Conservation (phyloP, 1,284 basidiomycete species). For the Phellopilus nigrolimitatus region DNA sequence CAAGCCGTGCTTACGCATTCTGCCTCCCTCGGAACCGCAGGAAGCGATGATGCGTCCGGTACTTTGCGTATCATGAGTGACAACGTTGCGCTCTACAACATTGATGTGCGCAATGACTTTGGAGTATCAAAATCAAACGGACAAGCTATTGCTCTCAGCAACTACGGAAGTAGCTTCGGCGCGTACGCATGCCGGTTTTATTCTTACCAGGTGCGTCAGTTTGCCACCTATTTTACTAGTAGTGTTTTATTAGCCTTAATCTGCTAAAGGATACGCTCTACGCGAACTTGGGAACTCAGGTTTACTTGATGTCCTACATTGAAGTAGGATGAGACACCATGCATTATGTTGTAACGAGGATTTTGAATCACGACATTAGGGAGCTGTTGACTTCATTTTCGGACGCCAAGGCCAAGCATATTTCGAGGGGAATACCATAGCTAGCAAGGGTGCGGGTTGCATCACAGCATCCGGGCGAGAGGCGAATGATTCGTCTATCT, state of each 20-base stretch:
- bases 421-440: slow-evolving; percentile 31
- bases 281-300: slow-evolving; percentile 30
- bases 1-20: slow-evolving; percentile 26
- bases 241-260: slow-evolving; percentile 6
- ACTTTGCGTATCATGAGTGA: slow-evolving; percentile 30
- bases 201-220: slow-evolving; percentile 21
- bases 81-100: slow-evolving; percentile 30
- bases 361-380: slow-evolving; percentile 15
- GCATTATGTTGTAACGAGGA: neutral
- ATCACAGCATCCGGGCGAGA: slow-evolving; percentile 30
- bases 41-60: slow-evolving; percentile 25
- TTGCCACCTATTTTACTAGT: neutral
- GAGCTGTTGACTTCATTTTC: slow-evolving; percentile 34
- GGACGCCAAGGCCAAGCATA: slow-evolving; percentile 30
- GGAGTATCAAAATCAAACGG: slow-evolving; percentile 21
- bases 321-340: slow-evolving; percentile 20
- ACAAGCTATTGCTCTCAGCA: slow-evolving; percentile 30
- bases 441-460: slow-evolving; percentile 27
- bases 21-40: slow-evolving; percentile 22
- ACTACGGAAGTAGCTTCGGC: slow-evolving; percentile 25
- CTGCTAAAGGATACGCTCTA: slow-evolving; percentile 31
- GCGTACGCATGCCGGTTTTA: slow-evolving; percentile 22
- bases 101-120: slow-evolving; percentile 30
- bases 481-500: slow-evolving; percentile 19
- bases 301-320: slow-evolving; percentile 31